Conservation (phyloP, 192 early-diverging fungal genomes). For the Radiomyces spectabilis region DNA sequence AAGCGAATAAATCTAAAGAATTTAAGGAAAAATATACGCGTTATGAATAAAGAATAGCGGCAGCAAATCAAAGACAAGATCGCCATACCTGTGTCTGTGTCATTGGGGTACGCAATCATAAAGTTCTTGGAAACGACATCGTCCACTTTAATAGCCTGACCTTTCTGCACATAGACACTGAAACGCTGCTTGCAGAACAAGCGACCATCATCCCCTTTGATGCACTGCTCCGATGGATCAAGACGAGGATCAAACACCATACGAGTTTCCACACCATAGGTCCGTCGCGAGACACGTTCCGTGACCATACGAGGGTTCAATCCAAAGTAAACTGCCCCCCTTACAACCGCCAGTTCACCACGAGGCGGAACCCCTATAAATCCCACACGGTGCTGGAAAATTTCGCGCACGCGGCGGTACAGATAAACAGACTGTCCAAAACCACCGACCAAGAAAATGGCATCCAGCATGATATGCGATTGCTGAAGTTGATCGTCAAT, state of each 20-base stretch:
- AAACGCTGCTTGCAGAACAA: constrained; percentile 33
- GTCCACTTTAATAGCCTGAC: constrained; percentile 36
- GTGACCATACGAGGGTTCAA: constrained; percentile 43
- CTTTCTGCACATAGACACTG: constrained; percentile 32
- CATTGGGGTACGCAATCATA: constrained; percentile 36
- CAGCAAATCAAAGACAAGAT: neutral
- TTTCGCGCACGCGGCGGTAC: constrained; percentile 34
- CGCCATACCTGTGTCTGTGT: constrained; percentile 30
- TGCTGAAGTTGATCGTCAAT: constrained; percentile 41
- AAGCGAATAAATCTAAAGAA: constrained; percentile 25
- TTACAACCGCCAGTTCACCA: constrained; percentile 40
- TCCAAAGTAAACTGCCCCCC: constrained; percentile 48
- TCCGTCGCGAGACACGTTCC: constrained; percentile 41
- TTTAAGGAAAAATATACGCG: neutral
- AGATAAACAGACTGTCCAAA: constrained; percentile 49
- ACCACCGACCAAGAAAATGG: constrained; percentile 47
- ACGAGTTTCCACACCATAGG: constrained; percentile 44
- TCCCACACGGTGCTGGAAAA: constrained; percentile 31
- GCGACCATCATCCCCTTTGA: constrained; percentile 38
- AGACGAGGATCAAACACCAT: constrained; percentile 42
- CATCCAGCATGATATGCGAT: constrained; percentile 30
- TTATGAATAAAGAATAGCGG: neutral
- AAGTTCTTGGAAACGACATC: constrained; percentile 46
- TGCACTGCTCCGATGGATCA: constrained; percentile 41
- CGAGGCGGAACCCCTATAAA: constrained; percentile 38